Conservation (phyloP, 2,329 filamentous ascomycete species). For the Aspergillus candidus region DNA sequence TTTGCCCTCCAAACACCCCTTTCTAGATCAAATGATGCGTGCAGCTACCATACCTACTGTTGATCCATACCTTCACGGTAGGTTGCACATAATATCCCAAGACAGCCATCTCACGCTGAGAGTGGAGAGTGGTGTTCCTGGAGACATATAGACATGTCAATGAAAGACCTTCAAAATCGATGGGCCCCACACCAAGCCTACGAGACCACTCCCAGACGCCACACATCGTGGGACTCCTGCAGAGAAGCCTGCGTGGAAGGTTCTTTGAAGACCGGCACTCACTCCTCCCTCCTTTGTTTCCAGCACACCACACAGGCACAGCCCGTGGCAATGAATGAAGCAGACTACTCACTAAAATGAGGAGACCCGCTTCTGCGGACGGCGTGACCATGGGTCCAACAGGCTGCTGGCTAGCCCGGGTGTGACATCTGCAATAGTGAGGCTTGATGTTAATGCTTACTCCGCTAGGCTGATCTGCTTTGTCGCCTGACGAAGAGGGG, state of each 20-base stretch:
- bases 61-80: too few species aligned
- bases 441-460: constrained; percentile 7
- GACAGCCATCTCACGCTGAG: too few species aligned
- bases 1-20: not conserved
- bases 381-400: too few species aligned
- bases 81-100: too few species aligned
- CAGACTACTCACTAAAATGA: too few species aligned
- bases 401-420: constrained; percentile 1
- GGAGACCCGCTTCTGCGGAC: too few species aligned
- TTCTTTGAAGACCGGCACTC: constrained; percentile 17
- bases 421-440: constrained; percentile 12
- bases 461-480: not conserved
- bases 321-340: constrained; percentile 1
- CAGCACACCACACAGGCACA: constrained; percentile 3
- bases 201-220: constrained; percentile 8
- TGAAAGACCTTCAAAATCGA: not conserved
- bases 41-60: not conserved
- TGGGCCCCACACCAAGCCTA: not conserved
- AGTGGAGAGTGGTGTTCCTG: not conserved
- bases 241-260: constrained; percentile 31
- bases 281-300: not conserved
- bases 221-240: constrained; percentile 20
- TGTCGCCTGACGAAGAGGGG: constrained; percentile 12
- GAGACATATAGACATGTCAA: not conserved
- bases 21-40: not conserved